Conservation (phyloP, 805 yeast genomes). For the Maudiozyma turicensis region DNA sequence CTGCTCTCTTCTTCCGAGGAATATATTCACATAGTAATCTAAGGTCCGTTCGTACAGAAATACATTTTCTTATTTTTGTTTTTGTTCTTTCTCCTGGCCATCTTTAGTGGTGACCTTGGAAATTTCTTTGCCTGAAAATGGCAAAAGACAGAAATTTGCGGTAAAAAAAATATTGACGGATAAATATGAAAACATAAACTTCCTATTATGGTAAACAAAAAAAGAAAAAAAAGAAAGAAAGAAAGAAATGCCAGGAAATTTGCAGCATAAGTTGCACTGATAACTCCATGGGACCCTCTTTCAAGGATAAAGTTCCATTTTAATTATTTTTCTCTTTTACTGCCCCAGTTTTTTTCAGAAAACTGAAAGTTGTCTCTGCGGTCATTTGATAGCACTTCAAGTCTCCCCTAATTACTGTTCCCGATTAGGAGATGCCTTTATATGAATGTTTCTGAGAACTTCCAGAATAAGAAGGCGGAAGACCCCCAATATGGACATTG, state of each 20-base stretch:
- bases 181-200: neutral
- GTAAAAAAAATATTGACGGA: neutral
- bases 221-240: too few relatives aligned
- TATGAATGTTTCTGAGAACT: neutral
- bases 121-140: neutral
- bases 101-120: neutral
- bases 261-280: too few relatives aligned
- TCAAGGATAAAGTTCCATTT: too few relatives aligned
- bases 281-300: too few relatives aligned
- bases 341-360: too few relatives aligned
- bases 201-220: neutral
- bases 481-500: neutral
- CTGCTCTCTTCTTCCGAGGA: too few relatives aligned
- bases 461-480: neutral
- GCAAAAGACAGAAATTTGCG: neutral
- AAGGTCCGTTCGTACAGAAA: too few relatives aligned
- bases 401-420: neutral
- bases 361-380: too few relatives aligned
- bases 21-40: too few relatives aligned
- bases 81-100: neutral
- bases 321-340: too few relatives aligned
- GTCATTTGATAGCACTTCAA: neutral
- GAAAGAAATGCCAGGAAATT: too few relatives aligned
- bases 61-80: too few relatives aligned
- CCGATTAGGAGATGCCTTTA: neutral